Base-by-base conservation (phyloP, 2,329 filamentous ascomycete genomes). In the Thelonectria blattea region DNA sequence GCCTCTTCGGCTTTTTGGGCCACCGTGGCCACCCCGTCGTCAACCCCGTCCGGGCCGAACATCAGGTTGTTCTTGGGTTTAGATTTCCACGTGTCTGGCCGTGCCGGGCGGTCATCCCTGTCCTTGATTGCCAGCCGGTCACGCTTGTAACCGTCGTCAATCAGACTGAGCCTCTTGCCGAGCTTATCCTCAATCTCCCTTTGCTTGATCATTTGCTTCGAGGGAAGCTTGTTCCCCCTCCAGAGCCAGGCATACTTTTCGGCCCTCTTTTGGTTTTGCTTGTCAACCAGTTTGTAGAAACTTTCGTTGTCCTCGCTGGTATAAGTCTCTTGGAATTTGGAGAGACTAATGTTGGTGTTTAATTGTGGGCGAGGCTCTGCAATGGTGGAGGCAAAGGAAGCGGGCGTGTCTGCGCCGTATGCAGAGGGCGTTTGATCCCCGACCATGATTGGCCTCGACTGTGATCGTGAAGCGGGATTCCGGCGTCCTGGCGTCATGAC, bases 221-320 rank as follows among this genome's bases (percentile, higher is more conserved):
- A 89, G 34, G 79, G 90, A 75, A 97, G 85, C 73, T 94, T 94
- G 78, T 98, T 97, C 27, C 88, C 91, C 10, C 87, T 85, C 88
- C 93, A 96, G 47, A 98, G 81, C 91, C 94, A 97, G 1, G 88
- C 88, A 72, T 97, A 91, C 70, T 94, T 96, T 71, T 93, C 89
- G 0, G 91, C 89, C 52, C 84, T 86, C 74, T 93, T 94, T 62
- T 88, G 84, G 72, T 97, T 99, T 72, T 97, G 92, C 71, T 89
- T 91, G 78, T 99, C 95, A 27, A 98, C 81, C 1, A 99, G 82
- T 68, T 89, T 90, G 76, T 97, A 96, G 79, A 99, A 98, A 68
- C 91, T 96, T 73, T 97, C 95, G 72, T 98, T 98, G 74, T 99
- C 95, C 76, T 99, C 95, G 71, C 92, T 97, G 1, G 94, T 99